Percentiles rank a stretch among this genome's conserved stretches.
Conservation (phyloP, 495 filamentous ascomycete genomes). For the Lepidopterella palustris region DNA sequence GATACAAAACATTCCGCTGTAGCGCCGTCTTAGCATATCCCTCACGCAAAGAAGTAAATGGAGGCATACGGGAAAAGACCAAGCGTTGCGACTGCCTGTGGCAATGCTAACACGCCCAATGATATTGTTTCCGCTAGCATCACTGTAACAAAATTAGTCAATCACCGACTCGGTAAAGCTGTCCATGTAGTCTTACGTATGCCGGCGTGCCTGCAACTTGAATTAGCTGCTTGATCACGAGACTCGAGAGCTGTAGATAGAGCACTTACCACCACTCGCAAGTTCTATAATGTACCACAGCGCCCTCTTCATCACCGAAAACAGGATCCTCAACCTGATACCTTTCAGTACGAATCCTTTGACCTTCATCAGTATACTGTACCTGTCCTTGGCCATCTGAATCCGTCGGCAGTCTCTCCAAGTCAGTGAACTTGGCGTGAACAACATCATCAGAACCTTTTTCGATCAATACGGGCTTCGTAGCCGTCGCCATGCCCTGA, state of each 20-base stretch:
- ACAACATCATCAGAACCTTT: not conserved
- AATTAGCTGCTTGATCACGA: not conserved
- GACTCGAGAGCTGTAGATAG: not conserved
- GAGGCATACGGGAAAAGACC: slow-evolving; percentile 29
- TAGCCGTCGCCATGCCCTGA: too few relatives aligned
- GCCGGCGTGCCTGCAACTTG: slow-evolving; percentile 8
- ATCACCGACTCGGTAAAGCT: not conserved
- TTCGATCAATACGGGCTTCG: too few relatives aligned
- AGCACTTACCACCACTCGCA: slow-evolving; percentile 23
- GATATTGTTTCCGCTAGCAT: slow-evolving; percentile 40
- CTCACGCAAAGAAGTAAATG: not conserved
- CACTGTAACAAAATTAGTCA: slow-evolving; percentile 9
- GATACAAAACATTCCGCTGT: slow-evolving; percentile 48
- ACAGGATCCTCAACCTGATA: slow-evolving; percentile 7
- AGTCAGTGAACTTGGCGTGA: not conserved
- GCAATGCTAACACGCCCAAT: slow-evolving; percentile 34
- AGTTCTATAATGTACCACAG: slow-evolving; percentile 22
- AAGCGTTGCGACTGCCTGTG: slow-evolving; percentile 27
- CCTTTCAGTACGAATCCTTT: not conserved
- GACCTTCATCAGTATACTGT: not conserved
- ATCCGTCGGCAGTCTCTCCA: not conserved
- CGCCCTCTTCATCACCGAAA: slow-evolving; percentile 23
- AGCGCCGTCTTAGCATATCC: slow-evolving; percentile 1
- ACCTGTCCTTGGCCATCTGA: not conserved
- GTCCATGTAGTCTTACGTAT: not conserved